Evolutionary conservation across 257 asterid species (phyloP), one percentile per base, ranked within the genome.

Genomic region (Salvia splendens): DNA sequence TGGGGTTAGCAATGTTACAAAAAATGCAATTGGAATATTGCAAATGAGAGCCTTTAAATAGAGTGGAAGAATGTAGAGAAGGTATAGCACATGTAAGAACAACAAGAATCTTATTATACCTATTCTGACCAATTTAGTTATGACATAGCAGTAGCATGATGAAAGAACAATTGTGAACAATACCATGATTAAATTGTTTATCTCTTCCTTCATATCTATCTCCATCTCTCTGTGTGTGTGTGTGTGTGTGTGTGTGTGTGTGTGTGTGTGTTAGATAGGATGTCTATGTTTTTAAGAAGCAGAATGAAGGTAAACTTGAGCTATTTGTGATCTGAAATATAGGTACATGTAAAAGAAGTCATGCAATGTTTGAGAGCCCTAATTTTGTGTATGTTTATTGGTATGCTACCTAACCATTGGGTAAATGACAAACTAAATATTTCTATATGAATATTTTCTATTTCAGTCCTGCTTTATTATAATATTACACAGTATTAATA

Each of bases 1-100:
- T 43, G 78, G 64, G 65, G 84, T 46, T 61, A 75, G 70, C 85
- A 85, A 82, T 14, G 84, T 72, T 2, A 80, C 56, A 60, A 72
- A 84, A 54, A 84, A 78, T 8, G 77, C 67, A 30, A 81, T 78
- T 11, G 78, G 30, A 24, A 24, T 3, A 24, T 24, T 24, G 2
- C 1, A 24, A 24, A 24, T 24, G 2, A 24, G 30, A 24, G 30
- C 30, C 2, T 24, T 67, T 14, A 84, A 54, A 11, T 43, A 56
- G 63, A 77, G 74, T 42, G 90, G 89, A 24, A 24, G 30, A 24
- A 0, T 24, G 30, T 24, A 24, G 65, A 67, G 73, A 5, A 78
- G 59, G 42, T 33, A 70, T 0, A 84, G 30, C 30, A 24, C 30
- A 24, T 2, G 30, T 1, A 24, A 24, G 2, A 24, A 24, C 30